These are phyloP conservation scores for Malbranchea zuffiana DNA, from an alignment of 2,329 filamentous ascomycete species.

Conservation along the genomic window DNA sequence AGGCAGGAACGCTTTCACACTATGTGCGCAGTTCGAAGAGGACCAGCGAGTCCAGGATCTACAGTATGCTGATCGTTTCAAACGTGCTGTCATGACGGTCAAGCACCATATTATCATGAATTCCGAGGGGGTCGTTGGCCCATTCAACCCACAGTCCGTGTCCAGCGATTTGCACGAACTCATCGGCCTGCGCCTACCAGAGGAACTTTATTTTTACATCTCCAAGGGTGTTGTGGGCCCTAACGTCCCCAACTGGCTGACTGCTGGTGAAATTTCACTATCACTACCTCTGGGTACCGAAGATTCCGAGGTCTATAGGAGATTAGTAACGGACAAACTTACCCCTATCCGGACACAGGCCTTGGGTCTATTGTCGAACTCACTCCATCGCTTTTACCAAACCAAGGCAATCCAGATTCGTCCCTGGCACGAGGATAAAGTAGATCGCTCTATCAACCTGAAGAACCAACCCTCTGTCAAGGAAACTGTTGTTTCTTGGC, in stretches of 20 bases:
- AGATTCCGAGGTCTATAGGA: conserved; percentile 67
- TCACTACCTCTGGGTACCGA: conserved; percentile 78
- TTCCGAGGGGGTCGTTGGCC: conserved; percentile 63
- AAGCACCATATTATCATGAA: conserved; percentile 79
- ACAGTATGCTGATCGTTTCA: conserved; percentile 75
- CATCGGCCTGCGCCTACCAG: conserved; percentile 76
- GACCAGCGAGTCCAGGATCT: conserved; percentile 60
- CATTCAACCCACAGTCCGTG: conserved; percentile 60
- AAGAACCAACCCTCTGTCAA: conserved; percentile 44
- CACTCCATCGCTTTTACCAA: conserved; percentile 72
- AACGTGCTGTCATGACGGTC: conserved; percentile 71
- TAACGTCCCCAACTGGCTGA: conserved; percentile 69
- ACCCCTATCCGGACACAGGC: conserved; percentile 64
- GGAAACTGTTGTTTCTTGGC: conserved; percentile 55
- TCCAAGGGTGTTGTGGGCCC: conserved; percentile 71
- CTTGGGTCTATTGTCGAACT: conserved; percentile 65
- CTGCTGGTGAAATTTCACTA: conserved; percentile 65
- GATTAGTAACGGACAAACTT: conserved; percentile 63
- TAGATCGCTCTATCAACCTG: conserved; percentile 55
- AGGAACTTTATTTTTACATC: conserved; percentile 84
- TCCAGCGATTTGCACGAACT: conserved; percentile 82
- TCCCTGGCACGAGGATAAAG: conserved; percentile 68
- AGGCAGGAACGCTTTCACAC: conserved; percentile 58
- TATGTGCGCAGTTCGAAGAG: conserved; percentile 70
- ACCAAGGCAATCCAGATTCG: conserved; percentile 66